Conservation (phyloP, 129 eudicot genomes). For the Helianthus tuberosus region DNA sequence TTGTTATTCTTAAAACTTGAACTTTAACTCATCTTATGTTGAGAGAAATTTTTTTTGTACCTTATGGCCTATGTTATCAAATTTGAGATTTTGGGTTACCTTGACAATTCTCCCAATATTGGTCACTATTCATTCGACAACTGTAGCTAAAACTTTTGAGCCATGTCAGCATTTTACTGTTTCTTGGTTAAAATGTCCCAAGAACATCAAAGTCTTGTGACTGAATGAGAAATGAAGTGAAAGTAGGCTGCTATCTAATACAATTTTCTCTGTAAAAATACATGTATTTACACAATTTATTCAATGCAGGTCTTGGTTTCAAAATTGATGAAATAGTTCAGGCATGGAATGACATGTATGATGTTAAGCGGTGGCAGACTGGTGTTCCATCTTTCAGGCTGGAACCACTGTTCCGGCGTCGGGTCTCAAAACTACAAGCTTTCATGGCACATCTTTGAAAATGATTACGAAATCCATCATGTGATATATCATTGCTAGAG, state of each 20-base stretch:
- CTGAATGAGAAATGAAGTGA: slow-evolving; percentile 5
- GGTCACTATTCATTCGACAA: neutral
- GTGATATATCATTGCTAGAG: slow-evolving; percentile 29
- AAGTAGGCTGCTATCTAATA: neutral
- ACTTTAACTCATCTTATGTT: neutral
- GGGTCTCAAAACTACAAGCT: slow-evolving; percentile 76
- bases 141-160: neutral
- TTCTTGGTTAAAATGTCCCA: neutral
- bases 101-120: neutral
- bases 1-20: neutral
- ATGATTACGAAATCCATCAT: slow-evolving; percentile 15
- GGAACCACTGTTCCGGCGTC: slow-evolving; percentile 82
- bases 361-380: slow-evolving; percentile 90
- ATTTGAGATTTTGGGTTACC: neutral
- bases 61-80: neutral
- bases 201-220: neutral
- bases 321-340: slow-evolving; percentile 90
- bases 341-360: slow-evolving; percentile 99
- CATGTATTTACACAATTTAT: neutral
- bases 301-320: slow-evolving; percentile 59
- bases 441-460: slow-evolving; percentile 56
- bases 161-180: neutral
- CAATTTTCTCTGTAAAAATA: neutral
- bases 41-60: too few relatives aligned
- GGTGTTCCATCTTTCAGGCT: slow-evolving; percentile 76